Percentiles rank a stretch among this genome's conserved stretches.
phyloP scores from a whole-genome alignment of 208 protist species.

The Leptomonas pyrrhocoris region DNA sequence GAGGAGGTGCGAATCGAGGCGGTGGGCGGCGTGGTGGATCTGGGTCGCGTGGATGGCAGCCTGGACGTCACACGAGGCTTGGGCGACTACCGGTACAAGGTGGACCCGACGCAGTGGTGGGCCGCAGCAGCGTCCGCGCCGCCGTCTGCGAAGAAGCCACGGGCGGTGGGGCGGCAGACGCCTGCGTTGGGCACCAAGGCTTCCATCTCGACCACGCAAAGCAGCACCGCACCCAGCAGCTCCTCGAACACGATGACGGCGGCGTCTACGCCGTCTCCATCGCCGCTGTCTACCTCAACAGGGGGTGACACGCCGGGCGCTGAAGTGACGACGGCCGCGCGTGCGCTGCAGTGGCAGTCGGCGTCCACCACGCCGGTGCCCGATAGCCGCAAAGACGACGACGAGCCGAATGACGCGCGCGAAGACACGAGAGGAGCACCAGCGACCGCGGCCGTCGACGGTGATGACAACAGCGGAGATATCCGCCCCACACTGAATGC shows the following conservation, averaged over 20 bases:
- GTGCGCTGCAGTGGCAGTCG: slow-evolving; percentile 20
- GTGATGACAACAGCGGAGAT: background rate
- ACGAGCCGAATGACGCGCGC: background rate
- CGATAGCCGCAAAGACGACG: background rate
- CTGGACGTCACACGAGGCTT: slow-evolving; percentile 75
- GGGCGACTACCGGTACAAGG: slow-evolving; percentile 67
- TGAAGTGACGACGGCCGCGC: background rate
- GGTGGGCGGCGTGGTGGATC: slow-evolving; percentile 52
- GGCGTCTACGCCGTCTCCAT: background rate
- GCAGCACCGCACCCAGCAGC: background rate
- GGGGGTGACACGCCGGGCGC: background rate
- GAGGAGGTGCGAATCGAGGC: slow-evolving; percentile 44
- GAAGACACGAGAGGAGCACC: background rate
- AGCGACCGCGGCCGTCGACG: background rate
- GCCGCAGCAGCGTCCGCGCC: background rate
- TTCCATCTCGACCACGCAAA: too few relatives aligned
- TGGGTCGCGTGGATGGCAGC: slow-evolving; percentile 58
- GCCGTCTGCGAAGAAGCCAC: too few relatives aligned
- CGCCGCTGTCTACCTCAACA: background rate
- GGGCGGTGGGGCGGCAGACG: background rate
- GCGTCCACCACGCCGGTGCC: slow-evolving; percentile 7
- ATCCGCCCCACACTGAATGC: background rate
- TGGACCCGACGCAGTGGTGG: slow-evolving; percentile 54
- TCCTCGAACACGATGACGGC: background rate
- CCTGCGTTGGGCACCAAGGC: too few relatives aligned